phyloP scores from a whole-genome alignment of 225 moss, liverwort and hornwort species.

The Pseudisothecium myosuroides region DNA sequence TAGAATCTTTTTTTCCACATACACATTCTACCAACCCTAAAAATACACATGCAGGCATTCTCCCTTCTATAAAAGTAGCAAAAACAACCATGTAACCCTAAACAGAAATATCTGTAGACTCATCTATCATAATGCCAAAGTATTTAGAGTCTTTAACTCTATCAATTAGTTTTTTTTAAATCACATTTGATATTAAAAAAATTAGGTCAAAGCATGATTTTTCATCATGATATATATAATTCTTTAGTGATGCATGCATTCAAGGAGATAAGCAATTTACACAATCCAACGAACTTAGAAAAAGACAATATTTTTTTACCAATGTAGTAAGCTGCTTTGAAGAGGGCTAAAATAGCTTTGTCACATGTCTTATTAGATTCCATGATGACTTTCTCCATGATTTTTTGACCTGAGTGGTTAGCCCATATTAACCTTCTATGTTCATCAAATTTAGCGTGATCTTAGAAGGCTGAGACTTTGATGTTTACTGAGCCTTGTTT shows the following conservation, averaged over 20 bases:
- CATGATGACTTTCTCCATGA: background rate
- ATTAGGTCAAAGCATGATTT: background rate
- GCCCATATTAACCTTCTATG: too few relatives aligned
- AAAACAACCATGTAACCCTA: too few relatives aligned
- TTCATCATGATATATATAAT: background rate
- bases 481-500: too few relatives aligned
- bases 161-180: background rate
- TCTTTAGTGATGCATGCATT: background rate
- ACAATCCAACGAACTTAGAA: background rate
- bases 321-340: background rate
- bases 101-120: too few relatives aligned
- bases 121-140: too few relatives aligned
- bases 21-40: too few relatives aligned
- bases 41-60: too few relatives aligned
- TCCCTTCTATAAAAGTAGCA: too few relatives aligned
- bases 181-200: background rate
- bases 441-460: too few relatives aligned
- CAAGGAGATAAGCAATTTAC: background rate
- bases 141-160: too few relatives aligned
- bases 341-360: background rate
- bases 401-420: background rate
- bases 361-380: background rate
- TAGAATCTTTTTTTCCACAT: too few relatives aligned
- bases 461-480: too few relatives aligned
- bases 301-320: background rate